Percentiles rank a stretch among this genome's conserved stretches.
These are phyloP conservation scores for Rubroboletus satanas DNA, from an alignment of 768 basidiomycete genomes.

Conservation along the genomic window DNA sequence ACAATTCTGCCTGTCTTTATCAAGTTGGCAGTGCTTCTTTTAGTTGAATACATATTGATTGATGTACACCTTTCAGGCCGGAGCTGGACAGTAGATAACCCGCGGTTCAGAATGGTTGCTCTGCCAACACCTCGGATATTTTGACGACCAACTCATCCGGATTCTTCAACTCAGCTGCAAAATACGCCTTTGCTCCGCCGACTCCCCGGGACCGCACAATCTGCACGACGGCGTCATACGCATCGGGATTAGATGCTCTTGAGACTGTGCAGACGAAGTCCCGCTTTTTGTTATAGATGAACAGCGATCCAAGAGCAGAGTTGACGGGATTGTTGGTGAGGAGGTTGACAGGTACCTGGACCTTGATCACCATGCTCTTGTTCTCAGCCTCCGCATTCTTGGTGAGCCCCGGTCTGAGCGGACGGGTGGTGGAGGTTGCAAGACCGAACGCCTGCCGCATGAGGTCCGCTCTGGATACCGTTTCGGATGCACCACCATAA, in stretches of 20 bases:
- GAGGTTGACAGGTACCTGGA: slow-evolving; percentile 42
- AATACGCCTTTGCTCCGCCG: slow-evolving; percentile 48
- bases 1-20: not conserved
- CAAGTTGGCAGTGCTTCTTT: not conserved
- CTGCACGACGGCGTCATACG: slow-evolving; percentile 41
- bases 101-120: slow-evolving; percentile 46
- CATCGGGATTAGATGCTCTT: slow-evolving; percentile 30
- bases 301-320: slow-evolving; percentile 25
- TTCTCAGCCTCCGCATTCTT: slow-evolving; percentile 24
- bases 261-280: slow-evolving; percentile 47
- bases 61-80: not conserved
- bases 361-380: slow-evolving; percentile 50
- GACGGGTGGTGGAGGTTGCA: slow-evolving; percentile 18
- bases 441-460: slow-evolving; percentile 30
- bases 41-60: not conserved
- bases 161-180: slow-evolving; percentile 47
- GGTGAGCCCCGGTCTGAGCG: slow-evolving; percentile 16
- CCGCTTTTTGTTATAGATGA: slow-evolving; percentile 52
- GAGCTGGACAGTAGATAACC: not conserved
- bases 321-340: not conserved
- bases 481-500: slow-evolving; percentile 27
- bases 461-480: slow-evolving; percentile 29
- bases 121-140: slow-evolving; percentile 48
- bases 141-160: slow-evolving; percentile 49
- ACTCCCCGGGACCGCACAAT: slow-evolving; percentile 42